These are phyloP conservation scores for Phytophthora palmivora DNA, from an alignment of 352 stramenopile genomes.

Conservation along the genomic window DNA sequence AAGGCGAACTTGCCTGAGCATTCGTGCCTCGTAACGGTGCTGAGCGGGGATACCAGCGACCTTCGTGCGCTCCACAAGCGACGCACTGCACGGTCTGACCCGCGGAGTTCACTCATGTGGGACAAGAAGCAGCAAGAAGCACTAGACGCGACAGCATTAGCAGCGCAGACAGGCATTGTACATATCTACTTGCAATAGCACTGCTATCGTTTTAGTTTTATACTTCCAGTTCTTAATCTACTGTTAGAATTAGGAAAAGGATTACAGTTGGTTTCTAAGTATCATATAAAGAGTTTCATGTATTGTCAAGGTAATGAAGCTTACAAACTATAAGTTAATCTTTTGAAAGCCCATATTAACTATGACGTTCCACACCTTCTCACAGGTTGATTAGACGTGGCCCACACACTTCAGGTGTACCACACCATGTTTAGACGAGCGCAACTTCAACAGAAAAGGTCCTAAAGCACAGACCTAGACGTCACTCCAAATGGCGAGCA, in stretches of 20 bases:
- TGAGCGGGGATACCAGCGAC: constrained; percentile 55
- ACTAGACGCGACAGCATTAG: constrained; percentile 55
- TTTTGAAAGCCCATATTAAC: not conserved
- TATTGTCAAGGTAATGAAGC: no score
- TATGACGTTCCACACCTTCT: not conserved
- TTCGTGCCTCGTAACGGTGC: constrained; percentile 68
- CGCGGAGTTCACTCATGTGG: constrained; percentile 79
- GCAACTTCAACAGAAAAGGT: constrained; percentile 33
- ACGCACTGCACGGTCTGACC: constrained; percentile 76
- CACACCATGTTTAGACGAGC: constrained; percentile 38
- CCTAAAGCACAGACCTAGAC: not conserved
- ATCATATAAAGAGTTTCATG: no score
- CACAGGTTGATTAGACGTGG: constrained; percentile 38
- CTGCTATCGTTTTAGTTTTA: no score
- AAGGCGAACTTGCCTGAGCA: constrained; percentile 53
- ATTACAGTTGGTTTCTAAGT: no score
- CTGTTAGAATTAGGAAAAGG: no score
- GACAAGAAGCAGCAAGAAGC: constrained; percentile 73
- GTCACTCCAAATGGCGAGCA: constrained; percentile 6
- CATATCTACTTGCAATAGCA: constrained; percentile 69
- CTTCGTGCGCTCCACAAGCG: constrained; percentile 81
- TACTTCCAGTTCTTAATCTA: no score
- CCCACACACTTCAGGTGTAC: constrained; percentile 19
- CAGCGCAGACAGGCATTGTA: constrained; percentile 67
- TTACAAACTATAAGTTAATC: no score